These are phyloP conservation scores for Pterocarpus macrocarpus DNA, from an alignment of 306 rosid genomes.

Conservation along the genomic window DNA sequence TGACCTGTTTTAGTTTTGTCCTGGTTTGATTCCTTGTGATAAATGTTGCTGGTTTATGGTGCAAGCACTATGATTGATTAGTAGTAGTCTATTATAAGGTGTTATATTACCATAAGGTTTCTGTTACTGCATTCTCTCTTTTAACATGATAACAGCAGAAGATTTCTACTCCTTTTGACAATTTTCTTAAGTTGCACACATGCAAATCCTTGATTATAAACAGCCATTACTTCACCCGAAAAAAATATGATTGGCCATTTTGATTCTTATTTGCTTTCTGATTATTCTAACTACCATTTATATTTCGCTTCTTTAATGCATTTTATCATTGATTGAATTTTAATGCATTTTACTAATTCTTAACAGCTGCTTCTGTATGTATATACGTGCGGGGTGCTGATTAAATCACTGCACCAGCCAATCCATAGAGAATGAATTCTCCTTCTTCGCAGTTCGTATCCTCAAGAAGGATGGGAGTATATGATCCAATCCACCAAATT, in stretches of 20 bases:
- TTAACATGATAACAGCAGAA: no score
- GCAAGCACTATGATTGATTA: no score
- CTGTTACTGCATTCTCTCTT: no score
- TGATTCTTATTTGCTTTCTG: slow-evolving; percentile 4
- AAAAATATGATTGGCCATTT: not conserved
- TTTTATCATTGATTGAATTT: slow-evolving; percentile 23
- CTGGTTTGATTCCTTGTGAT: slow-evolving; percentile 25
- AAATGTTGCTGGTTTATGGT: not conserved
- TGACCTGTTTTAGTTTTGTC: not conserved
- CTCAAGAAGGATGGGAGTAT: slow-evolving; percentile 71
- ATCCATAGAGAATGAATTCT: slow-evolving; percentile 71
- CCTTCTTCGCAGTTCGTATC: slow-evolving; percentile 72
- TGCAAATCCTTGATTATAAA: no score
- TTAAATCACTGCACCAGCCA: slow-evolving; percentile 43
- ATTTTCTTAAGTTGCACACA: no score
- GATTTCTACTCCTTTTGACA: no score
- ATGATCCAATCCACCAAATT: slow-evolving; percentile 87
- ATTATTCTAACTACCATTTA: not conserved
- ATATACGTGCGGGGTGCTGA: slow-evolving; percentile 32
- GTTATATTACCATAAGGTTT: no score
- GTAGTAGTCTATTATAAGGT: no score
- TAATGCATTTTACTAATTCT: slow-evolving; percentile 6
- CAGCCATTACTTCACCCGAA: no score
- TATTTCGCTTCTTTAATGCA: slow-evolving; percentile 3
- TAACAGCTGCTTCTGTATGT: slow-evolving; percentile 10